Conservation (phyloP, 768 basidiomycete species). For the Paxillus ammoniavirescens region DNA sequence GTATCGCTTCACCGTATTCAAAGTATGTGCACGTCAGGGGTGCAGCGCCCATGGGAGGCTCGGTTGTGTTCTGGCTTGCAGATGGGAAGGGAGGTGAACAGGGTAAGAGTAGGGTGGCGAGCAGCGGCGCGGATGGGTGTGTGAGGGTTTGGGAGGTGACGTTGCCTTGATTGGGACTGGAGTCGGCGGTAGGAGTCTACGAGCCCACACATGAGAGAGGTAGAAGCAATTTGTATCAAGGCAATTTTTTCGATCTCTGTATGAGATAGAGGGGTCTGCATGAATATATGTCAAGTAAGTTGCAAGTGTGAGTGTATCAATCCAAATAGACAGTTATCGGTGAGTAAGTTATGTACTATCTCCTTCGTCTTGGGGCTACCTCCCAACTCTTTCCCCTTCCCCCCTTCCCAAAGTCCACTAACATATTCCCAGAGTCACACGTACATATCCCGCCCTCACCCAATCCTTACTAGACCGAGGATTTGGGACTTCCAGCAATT, state of each 20-base stretch:
- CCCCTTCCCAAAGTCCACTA: neutral
- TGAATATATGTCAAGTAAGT: too few relatives aligned
- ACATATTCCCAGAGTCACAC: neutral
- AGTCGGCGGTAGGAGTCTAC: too few relatives aligned
- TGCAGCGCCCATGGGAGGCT: conserved; percentile 82
- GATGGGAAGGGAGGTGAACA: conserved; percentile 20
- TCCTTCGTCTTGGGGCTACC: neutral
- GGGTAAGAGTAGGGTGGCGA: conserved; percentile 56
- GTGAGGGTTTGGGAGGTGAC: conserved; percentile 67
- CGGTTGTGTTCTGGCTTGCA: conserved; percentile 76
- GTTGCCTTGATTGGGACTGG: conserved; percentile 19
- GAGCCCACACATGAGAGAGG: too few relatives aligned
- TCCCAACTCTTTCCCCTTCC: neutral
- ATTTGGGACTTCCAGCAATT: neutral
- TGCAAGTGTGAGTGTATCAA: neutral
- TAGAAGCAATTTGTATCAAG: too few relatives aligned
- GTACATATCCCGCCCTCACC: neutral
- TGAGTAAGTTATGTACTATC: neutral
- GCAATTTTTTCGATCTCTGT: too few relatives aligned
- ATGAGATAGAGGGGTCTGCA: too few relatives aligned
- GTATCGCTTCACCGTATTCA: conserved; percentile 58
- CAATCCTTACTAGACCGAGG: neutral
- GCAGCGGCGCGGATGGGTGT: conserved; percentile 80
- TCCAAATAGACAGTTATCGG: neutral
- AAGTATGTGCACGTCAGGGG: conserved; percentile 83